phyloP scores from a whole-genome alignment of 495 filamentous ascomycete genomes.

The Aspergillus bridgeri region DNA sequence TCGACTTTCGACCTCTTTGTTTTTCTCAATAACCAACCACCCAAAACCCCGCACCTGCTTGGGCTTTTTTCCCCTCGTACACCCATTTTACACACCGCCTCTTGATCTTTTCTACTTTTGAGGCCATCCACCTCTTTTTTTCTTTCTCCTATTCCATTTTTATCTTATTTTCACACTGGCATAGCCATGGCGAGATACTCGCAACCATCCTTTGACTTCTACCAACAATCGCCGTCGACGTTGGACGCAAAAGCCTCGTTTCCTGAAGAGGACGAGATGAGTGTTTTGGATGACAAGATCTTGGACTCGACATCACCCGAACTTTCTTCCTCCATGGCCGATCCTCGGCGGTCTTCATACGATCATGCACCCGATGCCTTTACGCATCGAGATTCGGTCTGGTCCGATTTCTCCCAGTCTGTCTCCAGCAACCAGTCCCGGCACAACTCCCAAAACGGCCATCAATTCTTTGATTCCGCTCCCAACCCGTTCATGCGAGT shows the following conservation, averaged over 20 bases:
- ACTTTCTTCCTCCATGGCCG: constrained; percentile 59
- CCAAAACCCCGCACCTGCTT: constrained; percentile 14
- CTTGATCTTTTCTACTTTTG: constrained; percentile 6
- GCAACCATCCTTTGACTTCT: constrained; percentile 53
- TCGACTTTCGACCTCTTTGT: constrained; percentile 5
- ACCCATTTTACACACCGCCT: constrained; percentile 22
- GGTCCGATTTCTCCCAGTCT: constrained; percentile 66
- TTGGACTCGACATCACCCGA: constrained; percentile 68
- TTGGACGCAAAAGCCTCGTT: constrained; percentile 61
- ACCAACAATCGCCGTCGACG: constrained; percentile 57
- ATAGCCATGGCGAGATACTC: constrained; percentile 44
- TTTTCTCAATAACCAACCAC: constrained; percentile 12
- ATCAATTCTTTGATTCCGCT: constrained; percentile 35
- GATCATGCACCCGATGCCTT: constrained; percentile 64
- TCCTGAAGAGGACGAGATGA: constrained; percentile 77
- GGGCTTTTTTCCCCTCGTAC: constrained; percentile 5
- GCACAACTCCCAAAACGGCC: constrained; percentile 35
- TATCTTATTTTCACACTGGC: constrained; percentile 28
- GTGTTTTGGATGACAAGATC: constrained; percentile 82
- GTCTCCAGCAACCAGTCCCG: constrained; percentile 35
- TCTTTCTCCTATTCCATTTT: constrained; percentile 27
- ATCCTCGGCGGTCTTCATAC: constrained; percentile 67
- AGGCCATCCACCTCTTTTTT: constrained; percentile 25
- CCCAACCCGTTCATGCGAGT: constrained; percentile 56
- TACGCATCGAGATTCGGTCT: constrained; percentile 71